Evolutionary conservation across 2,329 filamentous ascomycete genomes (phyloP), one percentile per base, ranked within the genome.

Genomic region (Penicillium sp.): DNA sequence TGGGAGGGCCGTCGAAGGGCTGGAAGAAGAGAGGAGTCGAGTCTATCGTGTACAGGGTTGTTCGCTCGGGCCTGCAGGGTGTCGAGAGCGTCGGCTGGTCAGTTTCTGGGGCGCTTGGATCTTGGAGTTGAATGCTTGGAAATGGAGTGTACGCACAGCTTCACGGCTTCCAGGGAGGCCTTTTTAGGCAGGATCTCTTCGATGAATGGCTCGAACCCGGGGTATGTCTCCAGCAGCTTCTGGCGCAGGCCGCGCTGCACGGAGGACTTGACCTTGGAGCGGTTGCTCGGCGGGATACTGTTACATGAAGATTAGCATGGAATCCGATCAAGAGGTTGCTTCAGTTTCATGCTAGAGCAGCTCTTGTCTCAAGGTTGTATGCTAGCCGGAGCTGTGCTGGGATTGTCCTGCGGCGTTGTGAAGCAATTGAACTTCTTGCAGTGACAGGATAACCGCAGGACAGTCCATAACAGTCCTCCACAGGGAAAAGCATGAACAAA

Each of bases 101-200:
- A 23, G 21, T 23, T 23, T 7, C 11, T 7, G 11, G 21, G 21
- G 21, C 21, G 11, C 21, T 23, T 23, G 21, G 21, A 23, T 23
- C 21, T 11, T 7, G 11, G 21, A 23, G 7, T 11, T 7, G 21
- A 23, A 23, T 23, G 21, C 21, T 11, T 23, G 21, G 21, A 7
- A 23, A 23, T 23, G 5, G 13, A 17, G 16, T 1, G 10, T 4
- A 60, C 63, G 41, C 65, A 82, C 74, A 96, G 81, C 73, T 97
- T 97, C 69, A 97, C 82, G 53, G 87, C 80, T 68, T 91, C 86
- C 38, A 97, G 75, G 48, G 93, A 87, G 43, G 86, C 81, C 68
- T 97, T 98, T 71, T 97, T 97, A 35, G 93, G 93, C 53, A 98
- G 77, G 57, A 97, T 82, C 65, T 94, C 87, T 67, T 98, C 93